Percentiles rank a stretch among this genome's conserved stretches.
Evolutionary conservation across 768 basidiomycete genomes (phyloP).

Genomic region (Hygrocybe coccinea): DNA sequence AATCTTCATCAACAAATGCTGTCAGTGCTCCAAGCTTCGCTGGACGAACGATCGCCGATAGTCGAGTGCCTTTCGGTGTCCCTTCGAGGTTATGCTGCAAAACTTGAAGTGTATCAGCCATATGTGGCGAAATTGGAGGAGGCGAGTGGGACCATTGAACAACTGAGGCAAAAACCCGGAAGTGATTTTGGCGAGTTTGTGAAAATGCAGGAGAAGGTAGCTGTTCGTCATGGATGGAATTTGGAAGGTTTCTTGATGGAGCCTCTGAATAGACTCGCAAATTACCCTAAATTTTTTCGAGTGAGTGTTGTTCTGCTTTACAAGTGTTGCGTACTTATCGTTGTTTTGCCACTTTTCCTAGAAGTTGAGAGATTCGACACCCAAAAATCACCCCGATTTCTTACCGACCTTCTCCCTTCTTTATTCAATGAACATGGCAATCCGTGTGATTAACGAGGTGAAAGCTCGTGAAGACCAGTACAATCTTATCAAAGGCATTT

Average conservation of each 20-base stretch:
- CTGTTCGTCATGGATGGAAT: constrained; percentile 54
- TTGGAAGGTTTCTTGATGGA: constrained; percentile 67
- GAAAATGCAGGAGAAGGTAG: constrained; percentile 52
- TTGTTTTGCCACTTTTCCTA: constrained; percentile 28
- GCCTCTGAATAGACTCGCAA: constrained; percentile 66
- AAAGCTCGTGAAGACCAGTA: constrained; percentile 85
- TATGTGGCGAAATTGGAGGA: constrained; percentile 72
- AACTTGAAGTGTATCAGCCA: constrained; percentile 80
- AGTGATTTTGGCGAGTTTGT: constrained; percentile 86
- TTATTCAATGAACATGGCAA: constrained; percentile 62
- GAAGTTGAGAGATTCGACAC: constrained; percentile 67
- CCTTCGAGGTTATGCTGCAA: constrained; percentile 56
- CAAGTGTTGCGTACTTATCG: neutral
- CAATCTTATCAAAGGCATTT: constrained; percentile 60
- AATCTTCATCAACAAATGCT: constrained; percentile 67
- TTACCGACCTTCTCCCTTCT: constrained; percentile 60
- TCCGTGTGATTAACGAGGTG: constrained; percentile 79
- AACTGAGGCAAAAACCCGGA: constrained; percentile 42
- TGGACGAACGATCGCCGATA: constrained; percentile 39
- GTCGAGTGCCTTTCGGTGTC: constrained; percentile 53
- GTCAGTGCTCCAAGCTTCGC: constrained; percentile 40
- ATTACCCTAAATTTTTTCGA: constrained; percentile 68
- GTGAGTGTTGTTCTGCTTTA: constrained; percentile 40
- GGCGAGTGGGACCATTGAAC: constrained; percentile 49
- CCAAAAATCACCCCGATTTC: constrained; percentile 65